Base-by-base conservation (phyloP, 768 basidiomycete species). In the Rickenella mellea region DNA sequence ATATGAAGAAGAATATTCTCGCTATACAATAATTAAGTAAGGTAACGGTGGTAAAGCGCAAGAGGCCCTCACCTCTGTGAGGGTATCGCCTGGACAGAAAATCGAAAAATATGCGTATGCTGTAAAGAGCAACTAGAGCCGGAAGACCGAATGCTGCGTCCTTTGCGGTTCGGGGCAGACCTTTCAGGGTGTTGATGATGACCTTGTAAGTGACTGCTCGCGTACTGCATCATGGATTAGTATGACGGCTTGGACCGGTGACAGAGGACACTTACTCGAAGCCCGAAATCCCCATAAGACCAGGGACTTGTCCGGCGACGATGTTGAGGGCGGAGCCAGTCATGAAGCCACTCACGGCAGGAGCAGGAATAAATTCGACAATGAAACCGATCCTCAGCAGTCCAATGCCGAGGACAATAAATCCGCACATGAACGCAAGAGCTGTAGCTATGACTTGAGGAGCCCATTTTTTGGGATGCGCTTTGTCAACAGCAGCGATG, bases 321-420 rank as follows among this genome's bases (percentile, higher is more conserved):
- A 98, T 98, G 58, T 70, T 92, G 64, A 97, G 78, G 27, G 94
- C 94, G n/a, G 87, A 92, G 15, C 94, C 94, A 0, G 94, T 98
- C 92, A 99, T 96, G 66, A 94, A 88, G 15, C 83, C 84, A 51
- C 80, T 83, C 46, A 90, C 81, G 2, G 86, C 87, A 2, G 85
- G 84, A 6, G 76, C 71, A 15, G 88, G 85, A 47, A 93, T 97
- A 59, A 98, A 91, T 56, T 98, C 93, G 39, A 98, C 83, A 25
- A 97, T 65, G 89, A 91, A 94, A 0, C 96, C 96, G 5, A 97
- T 53, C 8, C 96, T 76, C 9, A 98, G 68, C 19, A 98, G 63
- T 37, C 96, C 96, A 29, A 99, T 79, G 19, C 73, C 86, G 28
- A 97, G 77, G 21, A 90, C 83, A 61, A 94, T 91, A 62, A 91